phyloP scores from a whole-genome alignment of 2,329 filamentous ascomycete genomes.

The Pyrenophora tritici-repentis region DNA sequence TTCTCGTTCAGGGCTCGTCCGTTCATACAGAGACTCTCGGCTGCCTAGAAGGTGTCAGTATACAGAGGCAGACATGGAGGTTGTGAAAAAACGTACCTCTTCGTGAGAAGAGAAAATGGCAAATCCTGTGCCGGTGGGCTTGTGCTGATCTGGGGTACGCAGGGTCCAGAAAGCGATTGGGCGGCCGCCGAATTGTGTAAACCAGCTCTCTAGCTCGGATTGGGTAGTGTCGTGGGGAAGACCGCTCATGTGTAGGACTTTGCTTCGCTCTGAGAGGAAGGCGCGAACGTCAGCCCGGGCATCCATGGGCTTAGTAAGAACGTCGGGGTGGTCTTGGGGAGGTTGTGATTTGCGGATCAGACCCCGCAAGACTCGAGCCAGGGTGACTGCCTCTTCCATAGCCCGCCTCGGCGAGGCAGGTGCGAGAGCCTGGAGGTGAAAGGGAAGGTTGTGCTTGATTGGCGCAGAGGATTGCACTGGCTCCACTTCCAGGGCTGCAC shows the following conservation, averaged over 20 bases:
- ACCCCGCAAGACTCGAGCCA: conserved; percentile 88
- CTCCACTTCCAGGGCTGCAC: conserved; percentile 95
- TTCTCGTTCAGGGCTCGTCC: conserved; percentile 97
- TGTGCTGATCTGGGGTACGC: conserved; percentile 96
- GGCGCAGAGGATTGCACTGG: conserved; percentile 96
- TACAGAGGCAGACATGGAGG: neutral
- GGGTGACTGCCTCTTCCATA: conserved; percentile 95
- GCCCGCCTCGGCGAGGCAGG: conserved; percentile 93
- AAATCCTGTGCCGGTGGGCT: conserved; percentile 98
- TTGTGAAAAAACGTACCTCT: conserved; percentile 66
- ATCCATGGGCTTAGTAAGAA: conserved; percentile 93
- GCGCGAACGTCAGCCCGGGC: conserved; percentile 94
- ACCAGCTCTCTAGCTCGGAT: conserved; percentile 98
- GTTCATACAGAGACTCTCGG: conserved; percentile 98
- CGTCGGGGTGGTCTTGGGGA: conserved; percentile 89
- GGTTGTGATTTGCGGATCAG: conserved; percentile 96
- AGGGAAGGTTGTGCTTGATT: conserved; percentile 98
- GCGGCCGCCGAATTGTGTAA: conserved; percentile 95
- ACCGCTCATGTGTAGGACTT: conserved; percentile 97
- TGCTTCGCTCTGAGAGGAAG: conserved; percentile 94
- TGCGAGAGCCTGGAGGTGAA: conserved; percentile 93
- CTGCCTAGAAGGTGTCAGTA: conserved; percentile 65
- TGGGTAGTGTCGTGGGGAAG: conserved; percentile 97
- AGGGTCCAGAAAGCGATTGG: conserved; percentile 99
- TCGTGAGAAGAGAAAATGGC: conserved; percentile 99